These are phyloP conservation scores for Ensete ventricosum DNA, from an alignment of 176 grass and related monocot genomes.

Conservation along the genomic window DNA sequence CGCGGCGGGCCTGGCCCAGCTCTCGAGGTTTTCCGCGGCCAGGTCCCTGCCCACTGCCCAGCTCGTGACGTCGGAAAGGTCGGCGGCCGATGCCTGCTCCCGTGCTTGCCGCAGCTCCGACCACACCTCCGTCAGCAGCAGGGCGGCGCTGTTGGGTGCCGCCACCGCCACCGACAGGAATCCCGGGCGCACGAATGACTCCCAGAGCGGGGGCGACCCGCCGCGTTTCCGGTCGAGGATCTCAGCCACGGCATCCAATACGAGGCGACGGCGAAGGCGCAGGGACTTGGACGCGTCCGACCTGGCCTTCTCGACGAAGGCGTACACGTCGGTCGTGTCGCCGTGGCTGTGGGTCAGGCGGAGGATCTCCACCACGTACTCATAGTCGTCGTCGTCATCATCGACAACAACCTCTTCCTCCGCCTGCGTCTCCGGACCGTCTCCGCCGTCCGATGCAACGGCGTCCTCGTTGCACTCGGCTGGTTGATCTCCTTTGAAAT, in stretches of 20 bases:
- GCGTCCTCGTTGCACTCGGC: not conserved
- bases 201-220: not conserved
- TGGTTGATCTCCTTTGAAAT: constrained; percentile 7
- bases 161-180: not conserved
- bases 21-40: not conserved
- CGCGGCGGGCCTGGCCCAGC: not conserved
- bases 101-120: not conserved
- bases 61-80: constrained; percentile 4
- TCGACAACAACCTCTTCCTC: not conserved
- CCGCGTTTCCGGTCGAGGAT: constrained; percentile 15
- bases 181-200: not conserved
- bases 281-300: not conserved
- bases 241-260: constrained; percentile 2
- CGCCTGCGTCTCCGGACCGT: not conserved
- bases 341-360: not conserved
- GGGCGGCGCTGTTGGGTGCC: not conserved
- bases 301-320: not conserved
- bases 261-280: constrained; percentile 7
- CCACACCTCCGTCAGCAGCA: not conserved
- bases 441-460: not conserved
- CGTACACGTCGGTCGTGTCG: not conserved
- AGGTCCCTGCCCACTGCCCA: constrained; percentile 5
- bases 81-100: not conserved
- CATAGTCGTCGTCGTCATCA: constrained; percentile 4
- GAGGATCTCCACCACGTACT: constrained; percentile 9